Base-by-base conservation (phyloP, 1,284 basidiomycete species). In the Exobasidium rhododendri region DNA sequence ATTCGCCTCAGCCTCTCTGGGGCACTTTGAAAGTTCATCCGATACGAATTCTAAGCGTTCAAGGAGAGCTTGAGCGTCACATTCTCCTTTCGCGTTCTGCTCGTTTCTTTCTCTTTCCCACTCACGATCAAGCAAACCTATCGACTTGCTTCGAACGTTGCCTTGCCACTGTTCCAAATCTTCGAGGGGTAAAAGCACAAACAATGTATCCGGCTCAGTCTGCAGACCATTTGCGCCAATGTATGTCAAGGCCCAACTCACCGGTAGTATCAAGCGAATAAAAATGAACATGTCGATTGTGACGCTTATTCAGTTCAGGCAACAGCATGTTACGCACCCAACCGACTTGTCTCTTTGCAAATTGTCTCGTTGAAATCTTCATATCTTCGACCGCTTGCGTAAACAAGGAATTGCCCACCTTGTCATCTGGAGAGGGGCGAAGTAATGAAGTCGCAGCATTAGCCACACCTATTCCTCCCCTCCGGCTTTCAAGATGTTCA, bases 291-390 rank as follows among this genome's bases (percentile, higher is more conserved):
- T 24, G 17, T 26, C 52, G 20, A 1, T 7, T 11, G 24, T 20
- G 14, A 44, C 32, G 28, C 13, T 29, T 32, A 10, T n/a, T 76
- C 2, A 90, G 83, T 1, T 87, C 88, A 0, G 93, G 93, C 7
- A 97, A 78, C 4, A 98, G 81, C 80, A 96, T 94, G 77, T 92
- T 93, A 44, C 86, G 85, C 56, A 98, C 88, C 96, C 96, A 99
- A 54, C 88, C 88, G 43, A 93, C 83, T 79, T 99, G 96, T 20
- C 88, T 84, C 77, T 90, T 92, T 0, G 96, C 92, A 75, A 98
- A 99, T 80, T 92, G 89, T 20, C 90, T 83, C 0, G 94, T 99
- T 0, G 89, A 88, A 0, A 85, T 80, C 80, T 97, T 96, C 86
- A 92, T 97, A 22, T 84, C 84, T 44, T 89, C 86, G 0, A 91